Evolutionary conservation across 257 asterid genomes (phyloP).

Genomic region (Anisodus tanguticus): DNA sequence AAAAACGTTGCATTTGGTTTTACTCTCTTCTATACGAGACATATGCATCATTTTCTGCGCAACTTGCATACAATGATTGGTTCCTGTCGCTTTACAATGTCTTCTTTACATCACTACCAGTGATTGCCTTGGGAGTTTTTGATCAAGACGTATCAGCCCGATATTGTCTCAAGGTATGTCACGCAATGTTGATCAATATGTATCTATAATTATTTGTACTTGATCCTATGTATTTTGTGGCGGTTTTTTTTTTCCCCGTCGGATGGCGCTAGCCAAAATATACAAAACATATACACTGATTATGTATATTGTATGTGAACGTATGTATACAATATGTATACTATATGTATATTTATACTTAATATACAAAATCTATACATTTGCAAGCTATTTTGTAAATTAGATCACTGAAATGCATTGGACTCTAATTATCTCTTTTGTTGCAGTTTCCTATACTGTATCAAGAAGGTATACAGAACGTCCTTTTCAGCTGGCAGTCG

Average conservation of each 20-base stretch:
- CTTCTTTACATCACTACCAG: conserved; percentile 92
- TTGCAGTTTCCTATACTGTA: conserved; percentile 85
- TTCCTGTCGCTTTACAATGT: conserved; percentile 82
- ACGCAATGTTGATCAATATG: background rate
- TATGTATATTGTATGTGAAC: no score
- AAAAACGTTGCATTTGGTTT: conserved; percentile 73
- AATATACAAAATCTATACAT: no score
- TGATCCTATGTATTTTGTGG: background rate
- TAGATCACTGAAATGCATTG: no score
- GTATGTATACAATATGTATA: no score
- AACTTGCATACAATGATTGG: conserved; percentile 90
- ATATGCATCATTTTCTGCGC: conserved; percentile 73
- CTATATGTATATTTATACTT: no score
- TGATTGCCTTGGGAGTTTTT: conserved; percentile 82
- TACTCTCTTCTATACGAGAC: conserved; percentile 78
- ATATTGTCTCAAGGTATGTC: conserved; percentile 72
- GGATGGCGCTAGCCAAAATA: no score
- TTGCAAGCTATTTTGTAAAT: no score
- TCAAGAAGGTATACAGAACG: conserved; percentile 95
- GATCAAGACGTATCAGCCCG: conserved; percentile 95
- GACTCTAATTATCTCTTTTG: background rate
- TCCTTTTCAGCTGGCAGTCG: conserved; percentile 93
- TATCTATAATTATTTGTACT: background rate
- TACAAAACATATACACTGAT: no score
- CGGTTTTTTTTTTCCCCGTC: no score